phyloP scores from a whole-genome alignment of 202 grass and related monocot species.

The Schoenoplectus triqueter region DNA sequence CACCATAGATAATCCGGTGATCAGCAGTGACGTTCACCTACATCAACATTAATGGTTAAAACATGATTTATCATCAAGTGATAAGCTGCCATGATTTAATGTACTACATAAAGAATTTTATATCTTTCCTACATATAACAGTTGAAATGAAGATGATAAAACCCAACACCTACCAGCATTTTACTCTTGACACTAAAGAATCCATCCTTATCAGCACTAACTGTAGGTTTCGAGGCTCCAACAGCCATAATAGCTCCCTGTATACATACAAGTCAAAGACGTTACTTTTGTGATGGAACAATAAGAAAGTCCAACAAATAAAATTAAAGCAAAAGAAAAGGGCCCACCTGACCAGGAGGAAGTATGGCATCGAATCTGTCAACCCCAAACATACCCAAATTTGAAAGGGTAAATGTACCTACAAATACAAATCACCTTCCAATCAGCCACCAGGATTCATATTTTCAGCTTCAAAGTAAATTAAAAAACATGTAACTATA shows the following conservation, averaged over 20 bases:
- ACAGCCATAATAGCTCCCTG: conserved; percentile 97
- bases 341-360: conserved; percentile 86
- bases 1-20: conserved; percentile 89
- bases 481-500: conserved; percentile 15
- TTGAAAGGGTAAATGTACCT: conserved; percentile 93
- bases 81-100: not conserved
- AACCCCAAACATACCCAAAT: conserved; percentile 97
- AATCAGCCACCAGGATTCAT: conserved; percentile 34
- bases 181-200: conserved; percentile 81
- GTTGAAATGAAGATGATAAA: not conserved
- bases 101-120: not conserved
- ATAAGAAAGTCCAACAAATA: conserved; percentile 9
- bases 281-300: conserved; percentile 21
- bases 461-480: not conserved
- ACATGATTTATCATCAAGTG: not conserved
- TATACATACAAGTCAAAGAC: conserved; percentile 21
- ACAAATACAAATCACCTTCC: conserved; percentile 32
- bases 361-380: conserved; percentile 96
- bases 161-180: conserved; percentile 74
- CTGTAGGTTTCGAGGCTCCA: conserved; percentile 72
- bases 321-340: conserved; percentile 16
- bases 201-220: conserved; percentile 65
- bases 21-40: conserved; percentile 97
- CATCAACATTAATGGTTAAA: conserved; percentile 36
- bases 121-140: not conserved